Evolutionary conservation across 805 yeast genomes (phyloP), one percentile per base, ranked within the genome.

Genomic region (Kazachstania viticola): DNA sequence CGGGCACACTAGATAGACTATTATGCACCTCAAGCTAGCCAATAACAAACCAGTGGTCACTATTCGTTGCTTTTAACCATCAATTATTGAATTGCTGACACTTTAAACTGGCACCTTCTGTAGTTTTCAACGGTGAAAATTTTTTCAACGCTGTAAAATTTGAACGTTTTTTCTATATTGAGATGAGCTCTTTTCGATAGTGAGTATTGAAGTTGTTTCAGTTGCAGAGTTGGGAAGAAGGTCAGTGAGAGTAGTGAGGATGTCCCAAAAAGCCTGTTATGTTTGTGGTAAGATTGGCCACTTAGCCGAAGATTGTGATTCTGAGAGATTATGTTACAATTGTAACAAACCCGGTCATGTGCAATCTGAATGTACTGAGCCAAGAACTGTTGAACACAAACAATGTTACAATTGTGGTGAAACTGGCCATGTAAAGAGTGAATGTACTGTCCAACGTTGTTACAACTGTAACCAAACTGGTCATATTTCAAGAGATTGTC

Each of bases 381-480:
- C 94, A 55, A 81, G 78, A 61, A 85, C 84, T 60, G 72, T 80
- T 45, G 74, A 75, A 46, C 73, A 73, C 58, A 85, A 85, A 62
- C 85, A 85, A 60, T 85, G 96, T 62, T 85, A 80, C 77, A 79
- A 79, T 60, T 85, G 96, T 64, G 91, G 91, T 50, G 81, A 79
- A 57, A 70, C 79, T 36, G 95, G 95, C 35, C 96, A 85, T 54
- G 76, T 85, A 48, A 83, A 79, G 60, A 64, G 79, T 31, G 94
- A 85, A 56, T 85, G 96, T 64, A 53, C 67, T 64, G 49, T 77
- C 59, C 65, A 67, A 51, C 79, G 81, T 57, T 83, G 95, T 63
- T 83, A 75, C 78, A 72, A 68, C 65, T 79, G 88, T 54, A 71
- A 75, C 41, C 70, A 70, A 55, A 65, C 73, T 38, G 94, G 94